These are phyloP conservation scores for Lumnitzera racemosa DNA, from an alignment of 345 rosid species.

Conservation along the genomic window DNA sequence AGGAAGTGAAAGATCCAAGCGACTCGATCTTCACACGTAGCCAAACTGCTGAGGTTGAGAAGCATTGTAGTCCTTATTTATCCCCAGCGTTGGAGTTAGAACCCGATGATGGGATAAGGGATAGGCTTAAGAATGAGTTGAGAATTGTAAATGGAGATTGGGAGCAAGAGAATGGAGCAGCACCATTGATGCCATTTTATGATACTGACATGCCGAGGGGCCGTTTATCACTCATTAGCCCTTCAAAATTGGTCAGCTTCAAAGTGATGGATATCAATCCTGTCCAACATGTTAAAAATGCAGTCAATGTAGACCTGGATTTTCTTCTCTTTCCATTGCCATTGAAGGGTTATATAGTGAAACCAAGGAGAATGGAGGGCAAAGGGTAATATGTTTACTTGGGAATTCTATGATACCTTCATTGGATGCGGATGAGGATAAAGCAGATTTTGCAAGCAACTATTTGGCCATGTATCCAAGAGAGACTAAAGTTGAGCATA, in stretches of 20 bases:
- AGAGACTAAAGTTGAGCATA: background rate
- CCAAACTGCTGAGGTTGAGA: constrained; percentile 1
- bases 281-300: constrained; percentile 2
- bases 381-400: constrained; percentile 12
- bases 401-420: constrained; percentile 11
- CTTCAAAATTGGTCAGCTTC: constrained; percentile 12
- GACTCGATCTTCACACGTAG: constrained; percentile 1
- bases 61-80: background rate
- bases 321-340: background rate
- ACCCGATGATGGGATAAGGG: constrained; percentile 3
- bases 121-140: constrained; percentile 6
- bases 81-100: constrained; percentile 7
- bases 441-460: no score
- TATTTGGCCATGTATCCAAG: no score
- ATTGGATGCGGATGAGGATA: background rate
- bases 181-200: constrained; percentile 18
- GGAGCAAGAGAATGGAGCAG: constrained; percentile 10
- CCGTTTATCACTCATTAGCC: background rate
- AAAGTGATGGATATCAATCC: constrained; percentile 6
- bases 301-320: constrained; percentile 5
- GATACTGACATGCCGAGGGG: constrained; percentile 1
- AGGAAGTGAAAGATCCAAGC: no score
- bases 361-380: constrained; percentile 3
- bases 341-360: constrained; percentile 16
- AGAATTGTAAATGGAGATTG: constrained; percentile 18